These are phyloP conservation scores for Cutaneotrichosporon sp. DNA, from an alignment of 1,284 basidiomycete genomes.

Conservation along the genomic window DNA sequence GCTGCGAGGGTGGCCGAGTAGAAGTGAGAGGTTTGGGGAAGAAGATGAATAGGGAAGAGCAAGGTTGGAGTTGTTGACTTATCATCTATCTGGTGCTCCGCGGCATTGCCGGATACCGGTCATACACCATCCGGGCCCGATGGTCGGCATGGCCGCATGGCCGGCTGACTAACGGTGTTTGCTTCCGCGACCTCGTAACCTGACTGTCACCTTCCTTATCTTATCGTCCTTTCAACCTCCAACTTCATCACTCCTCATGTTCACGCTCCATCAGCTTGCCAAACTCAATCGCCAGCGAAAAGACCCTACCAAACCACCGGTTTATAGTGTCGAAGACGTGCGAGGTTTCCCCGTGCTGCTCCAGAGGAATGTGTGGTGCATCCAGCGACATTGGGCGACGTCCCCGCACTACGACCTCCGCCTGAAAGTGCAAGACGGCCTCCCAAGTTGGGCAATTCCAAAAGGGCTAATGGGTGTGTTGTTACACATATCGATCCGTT, in stretches of 20 bases:
- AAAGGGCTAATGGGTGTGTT: conserved; percentile 39
- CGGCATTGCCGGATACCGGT: too few species aligned
- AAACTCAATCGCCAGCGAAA: neutral
- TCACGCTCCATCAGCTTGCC: conserved; percentile 1
- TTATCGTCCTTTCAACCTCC: neutral
- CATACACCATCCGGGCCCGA: too few species aligned
- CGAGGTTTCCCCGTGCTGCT: conserved; percentile 34
- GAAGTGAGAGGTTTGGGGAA: too few species aligned
- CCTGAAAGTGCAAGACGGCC: conserved; percentile 39
- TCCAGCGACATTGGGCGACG: conserved; percentile 45
- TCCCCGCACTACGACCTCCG: conserved; percentile 48
- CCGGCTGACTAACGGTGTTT: neutral
- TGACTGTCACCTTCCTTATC: neutral
- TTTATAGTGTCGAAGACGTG: conserved; percentile 30
- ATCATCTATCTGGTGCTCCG: too few species aligned
- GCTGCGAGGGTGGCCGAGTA: neutral
- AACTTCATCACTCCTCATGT: neutral
- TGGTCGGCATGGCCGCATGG: too few species aligned
- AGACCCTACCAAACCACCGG: neutral
- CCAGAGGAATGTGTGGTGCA: conserved; percentile 45
- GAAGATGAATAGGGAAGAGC: too few species aligned
- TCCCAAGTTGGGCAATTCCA: conserved; percentile 44
- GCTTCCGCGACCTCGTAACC: neutral
- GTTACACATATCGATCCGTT: neutral
- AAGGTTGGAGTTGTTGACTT: too few species aligned